Base-by-base conservation (phyloP, 192 early-diverging fungal genomes). In the Martensiomyces pterosporus region DNA sequence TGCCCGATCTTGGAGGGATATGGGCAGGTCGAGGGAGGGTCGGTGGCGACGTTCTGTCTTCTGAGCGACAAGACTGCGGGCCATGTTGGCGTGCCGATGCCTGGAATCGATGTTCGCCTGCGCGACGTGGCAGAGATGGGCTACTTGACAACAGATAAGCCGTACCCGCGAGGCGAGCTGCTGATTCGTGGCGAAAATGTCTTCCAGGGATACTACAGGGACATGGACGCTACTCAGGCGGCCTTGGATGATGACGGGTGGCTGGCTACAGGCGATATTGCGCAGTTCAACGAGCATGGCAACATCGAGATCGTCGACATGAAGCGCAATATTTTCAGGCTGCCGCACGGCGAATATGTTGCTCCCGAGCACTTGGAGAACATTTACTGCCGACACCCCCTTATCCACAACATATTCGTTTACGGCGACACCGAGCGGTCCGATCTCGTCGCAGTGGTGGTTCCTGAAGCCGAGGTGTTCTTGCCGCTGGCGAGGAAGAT, bases 341-440 rank as follows among this genome's bases (percentile, higher is more conserved):
- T n/a, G n/a, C 67, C 79, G 90, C 39, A 75, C 83, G 21, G 89
- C 81, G 59, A 84, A 83, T 49, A 80, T 87, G 22, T 84, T 89
- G 55, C 81, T 24, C 67, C 85, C 27, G 86, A 91, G 57, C 87
- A 91, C 67, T 78, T 94, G 36, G 92, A 96, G 63, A 70, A 72
- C 37, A 74, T 87, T 5, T 85, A 88, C 65, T 66, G 65, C 21
- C 81, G 87, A 55, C 79, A 85, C 59, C 64, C 66, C 41, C 63
- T 95, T 26, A 80, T 97, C 18, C 81, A 90, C n/a, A 91, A 97
- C 60, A 69, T 87, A 33, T 96, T 85, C 55, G 85, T 98, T 3
- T 79, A 94, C 77, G 91, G 93, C 33, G 87, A 93, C 52, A 86
- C 86, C 1, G 78, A 92, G 19, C 82, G 86, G 68, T 63, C 82